Evolutionary conservation across 2,329 filamentous ascomycete genomes (phyloP), one percentile per base, ranked within the genome.

Genomic region (Colletotrichum plurivorum): DNA sequence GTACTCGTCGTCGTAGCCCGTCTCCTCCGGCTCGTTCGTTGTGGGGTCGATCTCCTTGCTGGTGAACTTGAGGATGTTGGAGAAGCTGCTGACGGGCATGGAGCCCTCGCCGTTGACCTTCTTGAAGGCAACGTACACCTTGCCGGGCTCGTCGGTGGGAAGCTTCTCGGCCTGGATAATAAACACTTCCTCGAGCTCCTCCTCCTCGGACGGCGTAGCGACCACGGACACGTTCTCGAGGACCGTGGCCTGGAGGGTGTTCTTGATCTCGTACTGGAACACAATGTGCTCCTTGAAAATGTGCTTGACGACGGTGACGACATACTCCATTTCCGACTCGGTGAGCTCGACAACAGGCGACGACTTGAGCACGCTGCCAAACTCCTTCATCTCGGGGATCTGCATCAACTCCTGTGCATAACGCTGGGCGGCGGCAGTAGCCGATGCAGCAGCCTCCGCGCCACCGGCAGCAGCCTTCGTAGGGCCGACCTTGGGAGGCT

Each of bases 271-370:
- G 81, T 96, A 99, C 78, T 99, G 96, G 63, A 99, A 84, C 41
- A 99, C 95, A 77, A 99, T 86, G 78, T 98, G 94, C 79, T 97
- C 94, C 84, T 97, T 97, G 90, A 98, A 99, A 76, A 99, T 90
- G 79, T 99, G 96, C 86, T 99, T 99, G 81, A 98, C 89, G 22
- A 96, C 91, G 43, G 89, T 91, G 70, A 99, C 96, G 58, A 98
- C 94, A 76, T 99, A 99, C 81, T 99, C 96, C 20, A 95, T 98
- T 83, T 98, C 96, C 61, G 94, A 94, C 81, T 99, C 96, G 18
- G 96, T 98, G 71, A 99, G 90, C 81, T 98, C 95, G 73, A 97
- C 89, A 57, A 93, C 84, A 27, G 89, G 82, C 68, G 94, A 97
- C 51, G 95, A 98, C 84, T 98, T 98, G 85, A 99, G 92, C 13